Evolutionary conservation across 768 basidiomycete genomes (phyloP).

Genomic region (Chiua virens): DNA sequence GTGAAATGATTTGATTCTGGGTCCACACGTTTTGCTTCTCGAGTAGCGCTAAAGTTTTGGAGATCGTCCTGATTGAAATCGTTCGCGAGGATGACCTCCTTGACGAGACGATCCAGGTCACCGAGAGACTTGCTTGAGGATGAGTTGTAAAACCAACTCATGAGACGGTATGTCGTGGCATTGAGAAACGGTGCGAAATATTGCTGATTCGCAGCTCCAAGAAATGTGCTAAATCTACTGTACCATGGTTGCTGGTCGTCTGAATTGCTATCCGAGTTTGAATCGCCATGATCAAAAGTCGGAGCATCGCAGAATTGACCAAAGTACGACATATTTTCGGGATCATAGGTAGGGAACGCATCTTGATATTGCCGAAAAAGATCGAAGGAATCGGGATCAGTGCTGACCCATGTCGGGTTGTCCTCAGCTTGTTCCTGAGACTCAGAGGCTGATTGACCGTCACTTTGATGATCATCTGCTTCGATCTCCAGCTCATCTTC

Average conservation of each 20-base stretch:
- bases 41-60: no score
- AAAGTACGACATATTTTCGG: neutral
- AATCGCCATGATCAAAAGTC: no score
- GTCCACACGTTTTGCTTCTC: no score
- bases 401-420: no score
- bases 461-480: no score
- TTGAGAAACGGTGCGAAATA: constrained; percentile 17
- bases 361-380: neutral
- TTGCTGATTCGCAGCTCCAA: neutral
- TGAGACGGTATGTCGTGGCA: constrained; percentile 18
- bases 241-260: constrained; percentile 9
- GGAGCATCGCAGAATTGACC: neutral
- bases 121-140: constrained; percentile 8
- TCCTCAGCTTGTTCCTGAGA: no score
- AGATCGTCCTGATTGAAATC: no score
- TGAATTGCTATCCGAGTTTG: no score
- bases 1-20: no score
- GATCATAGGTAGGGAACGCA: neutral
- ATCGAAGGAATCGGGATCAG: neutral
- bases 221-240: neutral
- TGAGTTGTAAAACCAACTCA: constrained; percentile 28
- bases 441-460: no score
- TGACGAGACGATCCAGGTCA: constrained; percentile 10
- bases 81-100: no score
- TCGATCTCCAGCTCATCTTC: no score